Evolutionary conservation across 2,329 filamentous ascomycete species (phyloP), one percentile per base, ranked within the genome.

Genomic region (Neoascochyta sp.): DNA sequence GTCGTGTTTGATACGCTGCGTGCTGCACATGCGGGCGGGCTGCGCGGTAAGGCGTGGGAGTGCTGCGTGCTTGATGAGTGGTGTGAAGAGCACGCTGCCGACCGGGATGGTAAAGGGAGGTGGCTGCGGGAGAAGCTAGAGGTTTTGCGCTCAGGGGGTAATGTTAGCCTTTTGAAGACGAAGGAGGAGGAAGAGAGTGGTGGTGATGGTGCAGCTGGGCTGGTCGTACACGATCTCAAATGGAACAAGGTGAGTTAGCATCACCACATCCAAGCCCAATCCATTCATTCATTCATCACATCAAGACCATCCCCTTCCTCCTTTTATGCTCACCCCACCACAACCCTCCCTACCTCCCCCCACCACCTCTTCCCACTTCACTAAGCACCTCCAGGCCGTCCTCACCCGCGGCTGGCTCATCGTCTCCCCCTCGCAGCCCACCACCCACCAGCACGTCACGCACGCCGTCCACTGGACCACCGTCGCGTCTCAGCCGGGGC

Each of bases 1-100:
- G 52, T 62, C 27, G 52, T 61, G 1, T 60, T 49, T 16, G 54
- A 59, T 16, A 57, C 49, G 0, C 30, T 62, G 39, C 29, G 35
- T 3, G 38, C 42, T 18, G 46, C 47, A 1, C 41, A 45, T 5
- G 33, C 28, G 6, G 53, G 51, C 45, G 44, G 39, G 11, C 22
- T 35, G 11, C 21, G 32, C 5, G 28, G 26, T 6, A 9, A 27
- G 1, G 22, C 15, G 2, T 57, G 49, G 44, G 32, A 48, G 5
- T 43, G 37, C 18, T 16, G 26, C 2, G 29, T 32, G 16, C 36
- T 61, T 1, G 39, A 60, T 17, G 11, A 41, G n/a, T 60, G 58
- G 58, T 57, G 55, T 23, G 22, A 50, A n/a, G 28, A 42, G 10
- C 43, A 42, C 13, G 39, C 40, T 12, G 17, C 24, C 14, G 22